Evolutionary conservation across 2,329 filamentous ascomycete genomes (phyloP), one percentile per base, ranked within the genome.

Genomic region (Trichoderma aggressivum): DNA sequence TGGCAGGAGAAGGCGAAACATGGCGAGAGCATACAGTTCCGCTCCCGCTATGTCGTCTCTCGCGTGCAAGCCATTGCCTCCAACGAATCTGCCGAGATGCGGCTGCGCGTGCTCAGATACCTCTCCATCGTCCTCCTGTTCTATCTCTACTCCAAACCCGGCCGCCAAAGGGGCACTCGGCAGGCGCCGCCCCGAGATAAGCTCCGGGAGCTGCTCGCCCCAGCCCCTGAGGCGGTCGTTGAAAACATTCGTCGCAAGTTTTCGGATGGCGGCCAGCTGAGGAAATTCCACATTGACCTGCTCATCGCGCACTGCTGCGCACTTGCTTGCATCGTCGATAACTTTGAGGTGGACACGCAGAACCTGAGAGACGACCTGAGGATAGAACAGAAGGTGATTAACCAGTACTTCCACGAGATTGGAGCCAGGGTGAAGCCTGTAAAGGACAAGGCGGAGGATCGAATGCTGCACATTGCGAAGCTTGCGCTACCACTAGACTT

Each of bases 401-500:
- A 84, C 66, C 86, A 89, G 77, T 94, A 94, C 79, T 94, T 92
- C 79, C 82, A 84, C 61, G 93, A 95, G 80, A 90, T 96, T 74
- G 93, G 93, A 26, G 92, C 90, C 34, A 88, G 86, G 75, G 85
- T 93, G 34, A 88, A 86, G 79, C 82, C 85, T 74, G 85, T 87
- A 71, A 86, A 90, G 74, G 87, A 86, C 36, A 90, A 89, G 74
- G 87, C 88, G 70, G 88, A 88, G 70, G 89, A 89, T 73, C 86
- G 82, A 72, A 80, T 80, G 71, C 76, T 81, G 34, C 82, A 86
- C 72, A 82, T 94, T 63, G 94, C 92, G 14, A 89, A 89, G 75
- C 83, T 98, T 76, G 88, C 87, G 75, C 80, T 98, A 73, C 96
- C 96, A 3, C 83, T 98, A 60, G 87, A 90, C 72, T 98, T 98